phyloP scores from a whole-genome alignment of 306 rosid genomes.

The Heteromeles arbutifolia region DNA sequence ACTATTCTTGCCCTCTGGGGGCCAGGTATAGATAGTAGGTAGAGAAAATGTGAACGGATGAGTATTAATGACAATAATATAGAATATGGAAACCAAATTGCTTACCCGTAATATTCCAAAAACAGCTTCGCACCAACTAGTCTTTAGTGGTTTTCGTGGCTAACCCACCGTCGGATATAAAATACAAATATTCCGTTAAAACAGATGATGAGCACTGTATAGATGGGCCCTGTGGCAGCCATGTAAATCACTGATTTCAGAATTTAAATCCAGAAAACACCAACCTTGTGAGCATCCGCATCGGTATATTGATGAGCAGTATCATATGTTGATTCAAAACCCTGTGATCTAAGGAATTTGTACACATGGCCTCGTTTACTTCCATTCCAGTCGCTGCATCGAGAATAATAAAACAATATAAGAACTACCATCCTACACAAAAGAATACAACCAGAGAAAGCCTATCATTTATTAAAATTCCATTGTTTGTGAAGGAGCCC shows the following conservation, averaged over 20 bases:
- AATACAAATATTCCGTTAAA: not conserved
- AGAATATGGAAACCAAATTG: not conserved
- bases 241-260: not conserved
- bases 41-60: not conserved
- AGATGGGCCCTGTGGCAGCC: not conserved
- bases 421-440: not conserved
- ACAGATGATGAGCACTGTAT: not conserved
- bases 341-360: constrained; percentile 85
- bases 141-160: constrained; percentile 74
- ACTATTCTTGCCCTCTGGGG: not conserved
- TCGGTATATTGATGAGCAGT: constrained; percentile 72
- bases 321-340: constrained; percentile 89
- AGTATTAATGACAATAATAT: not conserved
- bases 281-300: constrained; percentile 79
- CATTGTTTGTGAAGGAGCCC: too few species aligned
- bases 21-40: not conserved
- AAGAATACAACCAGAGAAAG: not conserved
- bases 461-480: not conserved
- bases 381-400: constrained; percentile 93
- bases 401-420: not conserved
- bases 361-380: constrained; percentile 94
- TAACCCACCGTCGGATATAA: constrained; percentile 72
- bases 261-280: constrained; percentile 1
- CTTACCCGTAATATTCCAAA: constrained; percentile 75
- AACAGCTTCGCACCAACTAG: constrained; percentile 93